phyloP scores from a whole-genome alignment of 345 rosid species.

The rapeseed (Brassica napus) region Da-Ae NC_063450.1:51486001-51486500 shows the following conservation, averaged over 20 bases:
- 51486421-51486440: conserved; percentile 55
- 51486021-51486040: conserved; percentile 81
- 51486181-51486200: conserved; percentile 97
- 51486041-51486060: conserved; percentile 70
- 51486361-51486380: conserved; percentile 77
- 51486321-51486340: neutral
- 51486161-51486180: conserved; percentile 80
- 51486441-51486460: conserved; percentile 25
- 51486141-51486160: conserved; percentile 53
- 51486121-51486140: conserved; percentile 64
- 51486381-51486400: conserved; percentile 63
- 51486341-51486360: conserved; percentile 45
- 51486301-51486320: neutral
- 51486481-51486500: conserved; percentile 34
- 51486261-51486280: neutral
- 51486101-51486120: conserved; percentile 90
- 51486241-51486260: conserved; percentile 39
- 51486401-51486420: conserved; percentile 63
- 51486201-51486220: conserved; percentile 74
- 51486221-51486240: conserved; percentile 35
- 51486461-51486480: conserved; percentile 1
- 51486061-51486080: conserved; percentile 82
- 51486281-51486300: neutral
- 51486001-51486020: conserved; percentile 61
- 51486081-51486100: conserved; percentile 84